Conservation (phyloP, 257 asterid species). For the Verbascum thapsus region DNA sequence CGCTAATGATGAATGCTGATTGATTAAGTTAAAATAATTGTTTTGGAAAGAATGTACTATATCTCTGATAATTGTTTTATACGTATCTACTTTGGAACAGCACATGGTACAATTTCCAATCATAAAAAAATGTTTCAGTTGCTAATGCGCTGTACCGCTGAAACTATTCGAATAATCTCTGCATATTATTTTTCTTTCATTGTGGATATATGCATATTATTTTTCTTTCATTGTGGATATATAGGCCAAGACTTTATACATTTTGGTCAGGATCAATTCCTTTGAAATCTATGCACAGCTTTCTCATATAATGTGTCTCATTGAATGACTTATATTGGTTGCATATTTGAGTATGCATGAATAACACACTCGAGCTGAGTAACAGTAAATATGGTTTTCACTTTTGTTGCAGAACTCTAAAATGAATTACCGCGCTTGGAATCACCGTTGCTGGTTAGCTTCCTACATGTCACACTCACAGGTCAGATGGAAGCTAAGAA, state of each 20-base stretch:
- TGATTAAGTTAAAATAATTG: too few relatives aligned
- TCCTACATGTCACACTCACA: conserved; percentile 76
- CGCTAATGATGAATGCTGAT: too few relatives aligned
- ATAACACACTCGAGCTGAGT: conserved; percentile 7
- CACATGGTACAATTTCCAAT: background rate
- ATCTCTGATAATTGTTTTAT: too few relatives aligned
- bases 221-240: background rate
- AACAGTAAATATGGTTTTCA: conserved; percentile 19
- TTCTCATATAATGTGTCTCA: conserved; percentile 6
- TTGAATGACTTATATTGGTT: conserved; percentile 15
- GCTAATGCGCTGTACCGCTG: background rate
- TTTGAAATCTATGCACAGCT: background rate
- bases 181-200: background rate
- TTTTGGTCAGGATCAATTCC: conserved; percentile 17
- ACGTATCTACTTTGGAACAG: too few relatives aligned
- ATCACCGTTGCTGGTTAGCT: conserved; percentile 93
- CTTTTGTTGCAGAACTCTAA: conserved; percentile 66
- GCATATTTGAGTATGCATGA: conserved; percentile 11
- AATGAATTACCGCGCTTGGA: conserved; percentile 99
- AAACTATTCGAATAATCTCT: background rate
- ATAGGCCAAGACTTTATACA: background rate
- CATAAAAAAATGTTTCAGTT: background rate
- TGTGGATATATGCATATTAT: too few relatives aligned
- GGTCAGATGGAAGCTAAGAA: conserved; percentile 45
- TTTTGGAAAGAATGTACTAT: too few relatives aligned